Percentiles rank a stretch among this genome's conserved stretches.
Evolutionary conservation across 495 filamentous ascomycete species (phyloP).

Genomic region (Amorphotheca resinae): DNA sequence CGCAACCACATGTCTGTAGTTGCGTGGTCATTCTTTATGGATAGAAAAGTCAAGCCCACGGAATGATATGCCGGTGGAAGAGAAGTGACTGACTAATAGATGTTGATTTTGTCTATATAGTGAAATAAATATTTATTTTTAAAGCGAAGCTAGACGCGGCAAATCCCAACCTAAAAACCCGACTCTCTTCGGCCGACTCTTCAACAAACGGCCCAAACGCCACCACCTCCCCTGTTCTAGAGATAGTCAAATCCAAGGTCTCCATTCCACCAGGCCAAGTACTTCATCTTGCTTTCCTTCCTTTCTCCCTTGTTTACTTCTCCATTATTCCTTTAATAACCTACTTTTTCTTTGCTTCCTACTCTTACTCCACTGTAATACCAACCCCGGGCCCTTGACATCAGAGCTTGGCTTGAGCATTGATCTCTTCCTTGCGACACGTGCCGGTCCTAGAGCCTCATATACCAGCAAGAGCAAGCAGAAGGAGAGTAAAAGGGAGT

Average conservation of each 20-base stretch:
- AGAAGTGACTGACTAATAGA: too few relatives aligned
- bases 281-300: background rate
- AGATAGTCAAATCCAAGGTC: background rate
- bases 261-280: background rate
- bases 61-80: too few relatives aligned
- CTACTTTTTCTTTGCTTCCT: background rate
- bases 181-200: too few relatives aligned
- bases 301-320: background rate
- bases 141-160: too few relatives aligned
- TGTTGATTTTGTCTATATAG: too few relatives aligned
- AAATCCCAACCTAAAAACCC: too few relatives aligned
- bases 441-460: too few relatives aligned
- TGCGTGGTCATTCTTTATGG: background rate
- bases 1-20: slow-evolving; percentile 28
- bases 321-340: background rate
- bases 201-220: too few relatives aligned
- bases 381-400: background rate
- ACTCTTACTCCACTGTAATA: background rate
- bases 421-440: too few relatives aligned
- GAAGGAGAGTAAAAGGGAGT: background rate
- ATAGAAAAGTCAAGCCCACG: background rate
- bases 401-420: too few relatives aligned
- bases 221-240: background rate
- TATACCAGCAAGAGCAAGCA: background rate
- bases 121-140: too few relatives aligned